A percentile compares a stretch with the other conserved stretches of the same genome.
Conservation (phyloP, 2,329 filamentous ascomycete species). For the Scedosporium aurantiacum region DNA sequence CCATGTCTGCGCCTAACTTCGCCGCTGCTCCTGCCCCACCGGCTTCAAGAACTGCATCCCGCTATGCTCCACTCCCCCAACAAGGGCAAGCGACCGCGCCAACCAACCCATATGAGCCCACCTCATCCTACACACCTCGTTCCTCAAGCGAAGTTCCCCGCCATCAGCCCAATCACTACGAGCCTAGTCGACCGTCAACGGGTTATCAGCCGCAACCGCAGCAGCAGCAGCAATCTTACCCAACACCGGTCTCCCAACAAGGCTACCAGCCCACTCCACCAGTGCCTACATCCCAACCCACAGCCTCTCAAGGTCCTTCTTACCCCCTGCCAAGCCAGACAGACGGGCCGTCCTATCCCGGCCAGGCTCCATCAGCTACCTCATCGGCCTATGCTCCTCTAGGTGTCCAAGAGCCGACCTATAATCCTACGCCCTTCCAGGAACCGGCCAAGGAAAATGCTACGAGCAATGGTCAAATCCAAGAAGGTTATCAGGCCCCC, state of each 20-base stretch:
- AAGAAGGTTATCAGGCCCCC: constrained; percentile 13
- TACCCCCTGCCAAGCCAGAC: background rate
- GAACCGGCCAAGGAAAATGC: background rate
- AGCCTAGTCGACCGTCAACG: constrained; percentile 16
- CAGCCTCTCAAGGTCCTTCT: background rate
- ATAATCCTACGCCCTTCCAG: background rate
- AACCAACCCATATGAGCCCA: constrained; percentile 16
- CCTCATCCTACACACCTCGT: constrained; percentile 13
- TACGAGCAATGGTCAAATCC: background rate
- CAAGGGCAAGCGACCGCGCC: constrained; percentile 18
- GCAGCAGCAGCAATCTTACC: constrained; percentile 6
- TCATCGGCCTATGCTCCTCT: constrained; percentile 9
- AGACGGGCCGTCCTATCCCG: background rate
- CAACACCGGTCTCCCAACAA: background rate
- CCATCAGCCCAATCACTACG: constrained; percentile 20
- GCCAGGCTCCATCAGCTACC: background rate
- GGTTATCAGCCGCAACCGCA: constrained; percentile 11
- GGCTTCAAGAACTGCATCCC: constrained; percentile 25
- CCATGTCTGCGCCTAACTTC: constrained; percentile 20
- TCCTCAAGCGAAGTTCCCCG: constrained; percentile 20
- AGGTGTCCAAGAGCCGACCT: background rate
- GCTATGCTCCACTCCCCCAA: constrained; percentile 33
- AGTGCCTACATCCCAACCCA: background rate
- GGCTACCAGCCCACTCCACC: background rate
- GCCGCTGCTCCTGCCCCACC: constrained; percentile 16